A percentile compares a stretch with the other conserved stretches of the same genome.
Conservation (phyloP, 2,329 filamentous ascomycete genomes). For the Colletotrichum tropicicola region DNA sequence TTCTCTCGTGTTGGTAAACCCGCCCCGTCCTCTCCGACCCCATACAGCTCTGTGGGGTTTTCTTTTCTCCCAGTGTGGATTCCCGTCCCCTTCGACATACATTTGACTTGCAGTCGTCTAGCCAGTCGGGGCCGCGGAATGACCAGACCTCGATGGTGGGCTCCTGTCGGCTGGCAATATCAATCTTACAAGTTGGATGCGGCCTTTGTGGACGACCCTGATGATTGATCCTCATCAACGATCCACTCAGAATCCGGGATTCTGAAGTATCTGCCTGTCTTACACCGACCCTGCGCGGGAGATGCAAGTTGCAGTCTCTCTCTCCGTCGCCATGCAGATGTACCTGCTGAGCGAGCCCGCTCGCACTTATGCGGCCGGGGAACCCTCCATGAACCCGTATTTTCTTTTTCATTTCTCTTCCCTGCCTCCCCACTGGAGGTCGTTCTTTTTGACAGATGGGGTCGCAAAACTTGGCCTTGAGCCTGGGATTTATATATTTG, state of each 20-base stretch:
- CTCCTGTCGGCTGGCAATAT: neutral
- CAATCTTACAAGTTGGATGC: neutral
- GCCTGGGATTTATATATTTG: constrained; percentile 1
- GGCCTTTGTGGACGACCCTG: neutral
- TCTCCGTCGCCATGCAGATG: neutral
- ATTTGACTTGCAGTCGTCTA: neutral
- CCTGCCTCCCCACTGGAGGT: neutral
- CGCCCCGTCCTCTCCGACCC: neutral
- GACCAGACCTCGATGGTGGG: neutral
- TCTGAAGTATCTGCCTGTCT: neutral
- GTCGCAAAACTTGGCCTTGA: neutral
- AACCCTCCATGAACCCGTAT: neutral
- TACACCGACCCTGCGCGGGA: neutral
- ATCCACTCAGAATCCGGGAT: neutral
- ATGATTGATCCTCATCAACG: neutral
- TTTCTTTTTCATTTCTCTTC: constrained; percentile 3
- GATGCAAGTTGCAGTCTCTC: neutral
- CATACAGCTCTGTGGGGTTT: neutral
- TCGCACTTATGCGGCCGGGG: too few species aligned
- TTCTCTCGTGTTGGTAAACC: neutral
- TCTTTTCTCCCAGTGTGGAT: constrained; percentile 16
- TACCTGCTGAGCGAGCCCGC: neutral
- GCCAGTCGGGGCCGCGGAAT: neutral
- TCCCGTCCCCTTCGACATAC: neutral
- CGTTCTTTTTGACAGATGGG: neutral